These are phyloP conservation scores for Quercus bicolor DNA, from an alignment of 306 rosid genomes.

Conservation along the genomic window DNA sequence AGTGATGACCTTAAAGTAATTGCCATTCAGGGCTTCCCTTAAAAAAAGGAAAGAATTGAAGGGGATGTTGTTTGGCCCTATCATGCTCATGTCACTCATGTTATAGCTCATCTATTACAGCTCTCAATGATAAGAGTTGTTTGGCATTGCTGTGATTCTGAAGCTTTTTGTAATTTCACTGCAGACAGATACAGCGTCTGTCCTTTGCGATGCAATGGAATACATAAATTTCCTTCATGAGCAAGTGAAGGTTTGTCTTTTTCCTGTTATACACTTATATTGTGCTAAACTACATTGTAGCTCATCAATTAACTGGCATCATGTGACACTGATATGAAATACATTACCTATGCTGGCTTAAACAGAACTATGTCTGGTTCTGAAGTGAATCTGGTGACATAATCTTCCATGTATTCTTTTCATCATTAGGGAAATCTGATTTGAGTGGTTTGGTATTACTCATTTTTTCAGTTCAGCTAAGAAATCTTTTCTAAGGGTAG, in stretches of 20 bases:
- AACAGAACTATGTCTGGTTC: neutral
- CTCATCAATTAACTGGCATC: constrained; percentile 12
- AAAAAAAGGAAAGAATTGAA: neutral
- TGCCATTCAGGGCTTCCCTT: neutral
- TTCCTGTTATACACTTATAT: constrained; percentile 13
- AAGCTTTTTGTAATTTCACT: constrained; percentile 23
- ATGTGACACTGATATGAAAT: neutral
- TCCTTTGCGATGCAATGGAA: constrained; percentile 85
- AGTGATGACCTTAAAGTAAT: neutral
- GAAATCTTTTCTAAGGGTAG: too few relatives aligned
- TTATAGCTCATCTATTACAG: neutral
- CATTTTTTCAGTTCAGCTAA: too few relatives aligned
- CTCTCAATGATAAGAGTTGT: constrained; percentile 7
- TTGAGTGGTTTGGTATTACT: too few relatives aligned
- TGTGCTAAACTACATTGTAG: constrained; percentile 5
- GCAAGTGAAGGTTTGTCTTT: constrained; percentile 87
- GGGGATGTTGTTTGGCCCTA: neutral
- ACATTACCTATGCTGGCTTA: constrained; percentile 4
- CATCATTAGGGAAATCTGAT: too few relatives aligned
- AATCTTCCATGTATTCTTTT: neutral
- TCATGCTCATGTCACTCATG: neutral
- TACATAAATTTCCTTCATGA: constrained; percentile 89
- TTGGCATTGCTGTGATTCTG: constrained; percentile 2
- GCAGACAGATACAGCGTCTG: constrained; percentile 99
- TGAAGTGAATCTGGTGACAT: constrained; percentile 10